Base-by-base conservation (phyloP, 148 eudicot genomes). In the Linanthus parryae region DNA sequence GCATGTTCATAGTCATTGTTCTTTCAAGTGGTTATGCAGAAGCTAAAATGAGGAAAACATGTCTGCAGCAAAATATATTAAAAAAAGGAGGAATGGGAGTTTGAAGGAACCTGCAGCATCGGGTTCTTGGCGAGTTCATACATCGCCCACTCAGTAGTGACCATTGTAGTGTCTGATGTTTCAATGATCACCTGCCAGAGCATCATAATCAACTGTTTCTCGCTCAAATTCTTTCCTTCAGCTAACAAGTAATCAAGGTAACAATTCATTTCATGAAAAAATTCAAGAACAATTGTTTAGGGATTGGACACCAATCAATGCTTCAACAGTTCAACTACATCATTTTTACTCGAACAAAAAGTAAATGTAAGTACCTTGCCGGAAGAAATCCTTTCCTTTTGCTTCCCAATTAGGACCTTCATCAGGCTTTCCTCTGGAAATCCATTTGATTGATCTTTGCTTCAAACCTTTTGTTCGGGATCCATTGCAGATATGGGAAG, bases 111-210 rank as follows among this genome's bases (percentile, higher is more conserved):
- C 98, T 91, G 98, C 5, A 71, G 59, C 15, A 66, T 61, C 4
- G 77, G 81, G 65, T 86, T 54, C 67, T 77, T 86, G 37, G 84
- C 79, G 44, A 91, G 88, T 67, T 91, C 86, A 58, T 73, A 91
- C 61, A 91, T 66, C 48, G 94, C 98, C 98, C 98, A 91, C 72
- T 91, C 95, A 0, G 87, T 56, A 23, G 87, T 56, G 61, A 81
- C 58, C 53, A 81, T 25, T 2, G 89, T 81, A 19, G 97, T 91
- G 37, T 91, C 95, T 0, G 95, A 76, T 60, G 84, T 47, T 75
- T 81, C 94, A 10, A 86, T 74, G 35, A 86, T 73, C 25, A 75
- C 74, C 72, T 91, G 95, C 95, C 97, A 91, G 3, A 78, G 61
- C 50, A 83, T 66, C 86, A 83, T 78, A 14, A 63, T 67, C 3